Conservation (phyloP, 148 eudicot genomes). For the Euryodendron excelsum region DNA sequence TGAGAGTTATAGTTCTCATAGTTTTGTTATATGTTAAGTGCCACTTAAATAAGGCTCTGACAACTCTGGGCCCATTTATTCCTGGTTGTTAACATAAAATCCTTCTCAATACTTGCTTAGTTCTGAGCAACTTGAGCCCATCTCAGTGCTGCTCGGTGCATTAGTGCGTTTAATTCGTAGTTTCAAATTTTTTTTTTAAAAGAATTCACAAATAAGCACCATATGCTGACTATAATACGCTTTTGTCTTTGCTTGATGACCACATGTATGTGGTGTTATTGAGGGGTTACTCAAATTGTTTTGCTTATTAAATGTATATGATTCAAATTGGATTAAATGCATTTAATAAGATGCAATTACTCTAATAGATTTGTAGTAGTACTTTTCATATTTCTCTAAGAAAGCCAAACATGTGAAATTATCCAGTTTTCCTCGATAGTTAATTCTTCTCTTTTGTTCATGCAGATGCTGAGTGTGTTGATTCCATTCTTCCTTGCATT, state of each 20-base stretch:
- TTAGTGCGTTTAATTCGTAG: not conserved
- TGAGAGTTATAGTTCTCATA: not conserved
- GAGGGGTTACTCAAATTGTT: not conserved
- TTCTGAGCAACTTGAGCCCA: too few relatives aligned
- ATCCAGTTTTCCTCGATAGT: not conserved
- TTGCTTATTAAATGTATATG: not conserved
- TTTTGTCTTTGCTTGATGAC: not conserved
- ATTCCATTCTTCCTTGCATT: conserved; percentile 78
- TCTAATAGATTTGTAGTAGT: not conserved
- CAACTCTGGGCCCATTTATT: not conserved
- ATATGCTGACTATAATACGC: not conserved
- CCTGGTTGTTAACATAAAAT: not conserved
- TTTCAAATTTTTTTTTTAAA: too few relatives aligned
- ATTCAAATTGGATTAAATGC: not conserved
- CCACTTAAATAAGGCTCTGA: not conserved
- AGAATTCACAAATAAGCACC: not conserved
- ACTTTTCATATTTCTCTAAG: not conserved
- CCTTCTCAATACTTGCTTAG: not conserved
- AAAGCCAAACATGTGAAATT: not conserved
- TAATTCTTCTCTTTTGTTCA: not conserved
- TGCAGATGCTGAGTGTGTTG: conserved; percentile 89
- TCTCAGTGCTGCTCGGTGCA: not conserved
- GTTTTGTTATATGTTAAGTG: not conserved
- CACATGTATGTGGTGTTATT: not conserved
- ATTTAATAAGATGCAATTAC: not conserved